phyloP scores from a whole-genome alignment of 768 basidiomycete species.

The Agaricus subrufescens region DNA sequence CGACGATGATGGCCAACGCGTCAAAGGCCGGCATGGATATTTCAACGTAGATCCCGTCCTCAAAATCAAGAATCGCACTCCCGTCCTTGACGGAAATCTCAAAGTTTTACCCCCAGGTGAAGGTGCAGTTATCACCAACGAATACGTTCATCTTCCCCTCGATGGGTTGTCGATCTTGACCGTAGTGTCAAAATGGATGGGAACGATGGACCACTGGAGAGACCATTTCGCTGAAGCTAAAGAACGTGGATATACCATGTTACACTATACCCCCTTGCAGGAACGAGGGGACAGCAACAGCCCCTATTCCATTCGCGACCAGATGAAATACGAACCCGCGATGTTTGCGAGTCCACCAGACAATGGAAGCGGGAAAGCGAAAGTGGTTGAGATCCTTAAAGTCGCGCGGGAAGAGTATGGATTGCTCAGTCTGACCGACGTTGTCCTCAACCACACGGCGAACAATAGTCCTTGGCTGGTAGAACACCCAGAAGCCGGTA shows the following conservation, averaged over 20 bases:
- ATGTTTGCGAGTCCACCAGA: conserved; percentile 47
- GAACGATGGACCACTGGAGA: conserved; percentile 71
- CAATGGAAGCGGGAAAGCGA: conserved; percentile 46
- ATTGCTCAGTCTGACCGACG: conserved; percentile 85
- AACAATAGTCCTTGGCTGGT: conserved; percentile 89
- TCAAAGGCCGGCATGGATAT: conserved; percentile 85
- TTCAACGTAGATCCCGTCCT: conserved; percentile 96
- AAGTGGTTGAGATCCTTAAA: conserved; percentile 61
- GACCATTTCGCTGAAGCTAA: conserved; percentile 79
- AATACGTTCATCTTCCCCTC: conserved; percentile 68
- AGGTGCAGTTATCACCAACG: conserved; percentile 48
- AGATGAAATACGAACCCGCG: conserved; percentile 75
- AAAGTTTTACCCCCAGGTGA: conserved; percentile 46
- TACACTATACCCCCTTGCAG: conserved; percentile 95
- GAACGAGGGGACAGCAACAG: conserved; percentile 85
- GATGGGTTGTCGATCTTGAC: conserved; percentile 88
- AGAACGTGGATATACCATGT: conserved; percentile 93
- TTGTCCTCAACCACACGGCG: conserved; percentile 97
- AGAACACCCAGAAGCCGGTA: conserved; percentile 94
- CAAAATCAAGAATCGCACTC: conserved; percentile 63
- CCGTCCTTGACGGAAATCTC: conserved; percentile 59
- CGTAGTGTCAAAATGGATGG: conserved; percentile 98
- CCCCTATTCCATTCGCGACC: conserved; percentile 92
- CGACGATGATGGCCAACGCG: conserved; percentile 51
- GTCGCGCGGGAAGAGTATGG: conserved; percentile 83